Conservation (phyloP, 148 eudicot genomes). For the Chenopodium suecicum region DNA sequence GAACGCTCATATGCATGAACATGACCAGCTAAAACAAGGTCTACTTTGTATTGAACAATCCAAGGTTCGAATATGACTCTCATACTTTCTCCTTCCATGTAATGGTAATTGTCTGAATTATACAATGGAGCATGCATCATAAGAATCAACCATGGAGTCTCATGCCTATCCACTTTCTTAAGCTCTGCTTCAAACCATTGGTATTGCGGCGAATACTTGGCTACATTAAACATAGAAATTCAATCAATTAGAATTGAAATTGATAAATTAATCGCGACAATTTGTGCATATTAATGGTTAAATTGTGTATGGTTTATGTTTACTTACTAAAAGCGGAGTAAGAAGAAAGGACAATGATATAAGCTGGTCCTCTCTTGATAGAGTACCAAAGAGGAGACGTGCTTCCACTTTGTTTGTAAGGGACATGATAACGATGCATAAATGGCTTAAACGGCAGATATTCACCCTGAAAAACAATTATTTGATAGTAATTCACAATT, state of each 20-base stretch:
- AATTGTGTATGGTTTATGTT: neutral
- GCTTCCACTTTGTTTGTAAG: conserved; percentile 34
- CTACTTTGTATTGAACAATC: conserved; percentile 39
- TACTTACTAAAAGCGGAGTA: conserved; percentile 58
- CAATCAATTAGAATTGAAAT: neutral
- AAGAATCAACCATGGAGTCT: conserved; percentile 44
- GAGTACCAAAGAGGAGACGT: conserved; percentile 72
- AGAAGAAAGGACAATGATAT: conserved; percentile 60
- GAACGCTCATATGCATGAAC: conserved; percentile 44
- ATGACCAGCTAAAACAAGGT: conserved; percentile 34
- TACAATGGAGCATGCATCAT: conserved; percentile 37
- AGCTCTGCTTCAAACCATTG: conserved; percentile 30
- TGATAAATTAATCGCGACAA: too few species aligned
- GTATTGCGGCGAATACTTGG: conserved; percentile 36
- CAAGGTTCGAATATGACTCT: conserved; percentile 35
- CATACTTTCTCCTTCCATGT: conserved; percentile 47
- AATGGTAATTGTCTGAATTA: conserved; percentile 33
- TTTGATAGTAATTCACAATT: neutral
- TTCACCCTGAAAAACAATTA: conserved; percentile 26
- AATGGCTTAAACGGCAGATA: conserved; percentile 31
- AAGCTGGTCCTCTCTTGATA: conserved; percentile 52
- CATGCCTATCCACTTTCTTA: conserved; percentile 30
- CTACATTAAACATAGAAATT: neutral
- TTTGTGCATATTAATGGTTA: neutral
- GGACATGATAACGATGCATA: conserved; percentile 27